Conservation (phyloP, 176 grass and related monocot genomes). For the Aegilops umbellulata region DNA sequence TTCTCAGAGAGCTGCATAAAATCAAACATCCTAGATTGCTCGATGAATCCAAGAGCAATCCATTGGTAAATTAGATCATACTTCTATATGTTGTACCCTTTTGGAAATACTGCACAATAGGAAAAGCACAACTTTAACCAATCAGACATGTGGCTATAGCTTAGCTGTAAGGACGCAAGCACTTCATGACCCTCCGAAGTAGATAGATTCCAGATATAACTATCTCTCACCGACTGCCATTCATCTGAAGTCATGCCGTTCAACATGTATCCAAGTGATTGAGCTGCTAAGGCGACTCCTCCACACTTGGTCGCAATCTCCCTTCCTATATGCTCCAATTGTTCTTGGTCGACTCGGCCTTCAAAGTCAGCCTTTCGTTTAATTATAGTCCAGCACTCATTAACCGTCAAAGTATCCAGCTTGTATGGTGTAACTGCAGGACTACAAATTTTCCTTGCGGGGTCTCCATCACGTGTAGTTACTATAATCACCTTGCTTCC, state of each 20-base stretch:
- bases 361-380: not conserved
- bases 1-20: not conserved
- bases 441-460: not conserved
- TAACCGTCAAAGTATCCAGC: not conserved
- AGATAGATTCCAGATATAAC: not conserved
- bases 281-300: constrained; percentile 21
- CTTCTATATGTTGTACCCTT: not conserved
- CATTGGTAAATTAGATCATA: constrained; percentile 39
- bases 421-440: not conserved
- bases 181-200: not conserved
- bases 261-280: constrained; percentile 15
- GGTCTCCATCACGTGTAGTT: constrained; percentile 1
- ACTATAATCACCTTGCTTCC: not conserved
- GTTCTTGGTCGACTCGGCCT: not conserved
- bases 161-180: not conserved
- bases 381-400: constrained; percentile 10
- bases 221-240: not conserved
- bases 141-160: not conserved
- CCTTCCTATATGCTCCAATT: not conserved
- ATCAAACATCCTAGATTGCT: not conserved
- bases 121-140: constrained; percentile 24
- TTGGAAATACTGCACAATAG: constrained; percentile 24
- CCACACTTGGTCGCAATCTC: not conserved
- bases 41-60: constrained; percentile 2
- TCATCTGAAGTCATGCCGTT: not conserved